phyloP scores from a whole-genome alignment of 345 rosid genomes.

The Pugionium dolabratum region DNA sequence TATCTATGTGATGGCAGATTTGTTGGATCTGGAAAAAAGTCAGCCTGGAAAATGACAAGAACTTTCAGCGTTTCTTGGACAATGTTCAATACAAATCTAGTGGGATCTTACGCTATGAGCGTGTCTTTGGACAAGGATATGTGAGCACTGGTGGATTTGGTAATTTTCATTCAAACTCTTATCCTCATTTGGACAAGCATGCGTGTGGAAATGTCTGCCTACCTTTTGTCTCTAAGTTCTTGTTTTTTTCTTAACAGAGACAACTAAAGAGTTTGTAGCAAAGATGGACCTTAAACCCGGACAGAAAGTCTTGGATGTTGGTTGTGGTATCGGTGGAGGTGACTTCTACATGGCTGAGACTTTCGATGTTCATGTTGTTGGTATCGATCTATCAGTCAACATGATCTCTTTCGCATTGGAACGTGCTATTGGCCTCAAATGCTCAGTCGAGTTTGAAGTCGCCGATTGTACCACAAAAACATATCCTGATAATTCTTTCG shows the following conservation, averaged over 20 bases:
- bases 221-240: conserved; percentile 22
- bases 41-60: conserved; percentile 62
- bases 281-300: conserved; percentile 83
- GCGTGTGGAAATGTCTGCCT: neutral
- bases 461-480: conserved; percentile 84
- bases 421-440: conserved; percentile 89
- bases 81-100: conserved; percentile 80
- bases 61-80: conserved; percentile 91
- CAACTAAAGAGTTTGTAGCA: conserved; percentile 89
- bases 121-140: conserved; percentile 82
- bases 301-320: conserved; percentile 93
- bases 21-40: conserved; percentile 95
- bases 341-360: conserved; percentile 95
- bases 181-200: neutral
- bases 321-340: conserved; percentile 98
- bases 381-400: conserved; percentile 87
- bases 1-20: conserved; percentile 55
- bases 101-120: conserved; percentile 86
- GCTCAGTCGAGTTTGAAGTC: conserved; percentile 88
- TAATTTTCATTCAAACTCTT: conserved; percentile 31
- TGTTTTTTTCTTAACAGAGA: conserved; percentile 56
- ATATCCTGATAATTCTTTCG: conserved; percentile 73
- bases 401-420: conserved; percentile 94
- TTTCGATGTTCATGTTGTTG: conserved; percentile 80
- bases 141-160: conserved; percentile 97